Evolutionary conservation across 2,329 filamentous ascomycete species (phyloP).

Genomic region (Colletotrichum abscissum): DNA sequence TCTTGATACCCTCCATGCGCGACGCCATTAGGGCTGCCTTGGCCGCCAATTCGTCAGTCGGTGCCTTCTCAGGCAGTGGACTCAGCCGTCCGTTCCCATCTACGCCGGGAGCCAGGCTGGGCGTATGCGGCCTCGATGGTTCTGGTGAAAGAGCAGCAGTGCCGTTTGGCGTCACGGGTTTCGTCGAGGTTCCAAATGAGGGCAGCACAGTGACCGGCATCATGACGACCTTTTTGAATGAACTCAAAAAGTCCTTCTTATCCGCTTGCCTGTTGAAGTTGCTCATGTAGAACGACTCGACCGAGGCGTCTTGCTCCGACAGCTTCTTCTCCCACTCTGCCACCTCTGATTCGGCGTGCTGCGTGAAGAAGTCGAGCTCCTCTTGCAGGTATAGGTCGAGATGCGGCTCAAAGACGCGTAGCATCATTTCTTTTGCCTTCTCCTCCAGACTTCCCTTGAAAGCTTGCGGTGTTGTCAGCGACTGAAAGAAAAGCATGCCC

Average conservation of each 20-base stretch:
- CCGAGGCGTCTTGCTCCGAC: slow-evolving; percentile 88
- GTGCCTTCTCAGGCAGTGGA: slow-evolving; percentile 72
- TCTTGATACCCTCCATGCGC: slow-evolving; percentile 92
- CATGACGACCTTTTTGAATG: slow-evolving; percentile 99
- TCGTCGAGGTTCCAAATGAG: slow-evolving; percentile 57
- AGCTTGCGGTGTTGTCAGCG: slow-evolving; percentile 74
- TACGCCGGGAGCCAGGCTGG: slow-evolving; percentile 49
- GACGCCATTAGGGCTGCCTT: slow-evolving; percentile 99
- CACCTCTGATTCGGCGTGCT: slow-evolving; percentile 81
- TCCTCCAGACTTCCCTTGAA: slow-evolving; percentile 70
- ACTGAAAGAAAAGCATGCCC: slow-evolving; percentile 79
- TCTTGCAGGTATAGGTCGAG: slow-evolving; percentile 94
- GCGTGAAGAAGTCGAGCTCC: slow-evolving; percentile 87
- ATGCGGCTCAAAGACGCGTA: slow-evolving; percentile 87
- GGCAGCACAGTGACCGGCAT: slow-evolving; percentile 95
- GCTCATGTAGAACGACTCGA: slow-evolving; percentile 95
- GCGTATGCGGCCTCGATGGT: slow-evolving; percentile 62
- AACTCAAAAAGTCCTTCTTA: slow-evolving; percentile 95
- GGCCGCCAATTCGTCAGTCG: slow-evolving; percentile 90
- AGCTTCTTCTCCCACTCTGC: slow-evolving; percentile 90
- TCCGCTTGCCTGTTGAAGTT: slow-evolving; percentile 94
- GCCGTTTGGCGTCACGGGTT: slow-evolving; percentile 42
- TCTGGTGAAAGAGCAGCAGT: slow-evolving; percentile 48
- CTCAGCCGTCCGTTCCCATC: slow-evolving; percentile 54
- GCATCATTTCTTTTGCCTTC: slow-evolving; percentile 74